Base-by-base conservation (phyloP, 352 stramenopile genomes). In the Pythium utonaiense region DNA sequence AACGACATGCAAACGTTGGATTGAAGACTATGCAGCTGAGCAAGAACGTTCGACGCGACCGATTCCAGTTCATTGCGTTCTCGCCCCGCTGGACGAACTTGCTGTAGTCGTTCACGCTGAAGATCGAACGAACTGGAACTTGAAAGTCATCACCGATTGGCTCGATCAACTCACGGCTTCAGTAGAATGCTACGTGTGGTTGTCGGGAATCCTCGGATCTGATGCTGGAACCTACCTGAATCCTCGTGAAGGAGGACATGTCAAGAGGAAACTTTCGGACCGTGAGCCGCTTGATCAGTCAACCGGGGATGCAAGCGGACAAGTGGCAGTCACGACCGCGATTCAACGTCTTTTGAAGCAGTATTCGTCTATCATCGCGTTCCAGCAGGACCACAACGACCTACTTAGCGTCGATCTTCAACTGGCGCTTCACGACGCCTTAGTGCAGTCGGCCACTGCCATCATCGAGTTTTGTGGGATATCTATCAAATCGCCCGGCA, bases 131-230 rank as follows among this genome's bases (percentile, higher is more conserved):
- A 62, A 62, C n/a, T 62, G 51, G 44, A 66, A 54, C 25, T n/a
- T 70, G 2, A 22, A 44, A 24, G 19, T 62, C 21, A 52, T 54
- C 3, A 38, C 83, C 38, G 66, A 75, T n/a, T 92, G 83, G 83
- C 65, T 89, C 48, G 69, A 88, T 36, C 78, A 88, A 27, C 58
- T 92, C 31, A 69, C 66, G 44, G 83, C 80, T 5, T 89, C 78
- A 16, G 48, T 79, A 12, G 80, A 90, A 21, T 78, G 66, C 40
- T 89, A 74, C 34, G 54, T 64, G 21, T 92, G 83, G 83, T 85
- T 66, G 52, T 62, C 67, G 14, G 62, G 74, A 19, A 53, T 89
- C 2, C 60, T 92, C 14, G 78, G 69, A 19, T 22, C 25, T 6
- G 66, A 72, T 7, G 64, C 76, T 3, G 55, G 69, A 10, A 49